These are phyloP conservation scores for Penicillium sp. DNA, from an alignment of 2,329 filamentous ascomycete species.

Conservation along the genomic window DNA sequence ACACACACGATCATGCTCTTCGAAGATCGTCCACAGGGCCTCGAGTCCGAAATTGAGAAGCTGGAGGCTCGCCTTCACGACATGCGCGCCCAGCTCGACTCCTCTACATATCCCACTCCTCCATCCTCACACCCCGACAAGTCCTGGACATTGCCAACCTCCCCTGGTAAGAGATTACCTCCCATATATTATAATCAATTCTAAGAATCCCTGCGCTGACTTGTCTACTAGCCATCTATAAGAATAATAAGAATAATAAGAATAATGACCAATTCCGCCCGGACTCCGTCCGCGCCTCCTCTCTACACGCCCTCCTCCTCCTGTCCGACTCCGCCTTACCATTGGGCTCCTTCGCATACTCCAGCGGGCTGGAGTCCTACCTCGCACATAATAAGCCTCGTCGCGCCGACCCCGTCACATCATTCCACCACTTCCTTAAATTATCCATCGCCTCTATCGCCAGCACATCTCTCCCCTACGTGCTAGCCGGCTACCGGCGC, in stretches of 20 bases:
- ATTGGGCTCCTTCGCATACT: conserved; percentile 68
- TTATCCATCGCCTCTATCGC: conserved; percentile 62
- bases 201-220: conserved; percentile 7
- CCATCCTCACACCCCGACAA: conserved; percentile 21
- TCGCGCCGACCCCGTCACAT: conserved; percentile 39
- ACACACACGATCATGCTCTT: conserved; percentile 25
- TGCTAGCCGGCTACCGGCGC: conserved; percentile 58
- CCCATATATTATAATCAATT: conserved; percentile 10
- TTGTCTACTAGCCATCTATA: neutral
- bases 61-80: conserved; percentile 54
- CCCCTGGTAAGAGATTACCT: no score
- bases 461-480: conserved; percentile 64
- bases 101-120: conserved; percentile 20
- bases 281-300: conserved; percentile 16
- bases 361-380: conserved; percentile 67
- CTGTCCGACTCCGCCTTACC: conserved; percentile 68
- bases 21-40: conserved; percentile 21
- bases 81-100: conserved; percentile 49
- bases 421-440: conserved; percentile 61
- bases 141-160: conserved; percentile 14
- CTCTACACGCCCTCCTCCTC: conserved; percentile 61
- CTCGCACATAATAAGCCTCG: conserved; percentile 59
- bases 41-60: conserved; percentile 48
- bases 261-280: conserved; percentile 5
- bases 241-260: conserved; percentile 10